Base-by-base conservation (phyloP, 1,139 yeast genomes). In the Yamadazyma pseudoaaseri region DNA sequence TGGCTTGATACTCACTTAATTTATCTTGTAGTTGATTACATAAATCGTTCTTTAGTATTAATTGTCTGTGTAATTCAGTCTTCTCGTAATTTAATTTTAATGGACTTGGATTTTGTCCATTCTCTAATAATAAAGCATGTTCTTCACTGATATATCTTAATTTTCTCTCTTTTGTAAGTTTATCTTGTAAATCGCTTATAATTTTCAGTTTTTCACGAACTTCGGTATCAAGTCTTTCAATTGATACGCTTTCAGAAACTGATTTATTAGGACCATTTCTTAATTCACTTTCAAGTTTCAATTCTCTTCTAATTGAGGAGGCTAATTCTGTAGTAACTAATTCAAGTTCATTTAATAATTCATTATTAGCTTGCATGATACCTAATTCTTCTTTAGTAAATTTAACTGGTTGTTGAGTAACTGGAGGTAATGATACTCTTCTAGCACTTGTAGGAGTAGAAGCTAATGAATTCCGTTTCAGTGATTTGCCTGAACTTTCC, bases 281-380 rank as follows among this genome's bases (percentile, higher is more conserved):
- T n/a, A 80, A 41, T 33, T 61, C 63, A 34, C 64, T 62, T 48
- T 81, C 89, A 27, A 83, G 52, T 6, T 64, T 56, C 16, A 82
- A 62, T 53, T 84, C 94, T 31, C 92, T 63, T 34, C 76, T 73
- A 33, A 84, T 81, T 0, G 89, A 79, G 15, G 78, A 74, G 0
- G 89, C 90, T 33, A 84, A 64, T 49, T 84, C 94, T 14, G 76
- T 73, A 2, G 90, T 80, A 1, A 84, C 81, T 22, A 81, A 52
- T 41, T 81, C 82, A 31, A 84, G 58, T 51, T 84, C 92, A 40
- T 73, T 70, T 46, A 81, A 63, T 28, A 84, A 56, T 21, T 71
- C 74, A 33, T 67, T 70, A 42, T 79, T 81, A 34, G 82, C 76
- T 26, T 67, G 73, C 65, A 83, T 66, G 3, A 82, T 62, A 2